Evolutionary conservation across 2,329 filamentous ascomycete species (phyloP).

Genomic region (Ophiostoma montium): DNA sequence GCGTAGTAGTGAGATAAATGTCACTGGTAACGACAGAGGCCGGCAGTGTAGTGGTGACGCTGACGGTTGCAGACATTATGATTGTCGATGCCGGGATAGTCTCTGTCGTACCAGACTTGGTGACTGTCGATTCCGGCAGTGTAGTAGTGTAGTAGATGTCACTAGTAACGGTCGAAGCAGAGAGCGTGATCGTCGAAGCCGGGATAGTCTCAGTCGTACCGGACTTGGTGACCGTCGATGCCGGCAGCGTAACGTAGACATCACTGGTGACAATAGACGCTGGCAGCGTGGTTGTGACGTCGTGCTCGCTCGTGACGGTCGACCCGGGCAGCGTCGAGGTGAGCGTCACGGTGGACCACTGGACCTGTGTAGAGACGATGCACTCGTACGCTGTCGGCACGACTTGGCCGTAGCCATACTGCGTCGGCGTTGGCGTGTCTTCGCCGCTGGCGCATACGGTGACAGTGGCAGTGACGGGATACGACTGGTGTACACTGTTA

Average conservation of each 20-base stretch:
- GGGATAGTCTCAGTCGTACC: no score
- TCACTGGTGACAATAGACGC: constrained; percentile 6
- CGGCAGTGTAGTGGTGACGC: constrained; percentile 5
- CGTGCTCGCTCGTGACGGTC: constrained; percentile 5
- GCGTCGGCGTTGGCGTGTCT: no score
- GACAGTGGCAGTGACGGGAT: constrained; percentile 1
- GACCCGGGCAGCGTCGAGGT: constrained; percentile 8
- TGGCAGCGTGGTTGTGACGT: constrained; percentile 7
- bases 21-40: no score
- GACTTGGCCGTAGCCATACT: no score
- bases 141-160: neutral
- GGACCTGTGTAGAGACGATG: neutral
- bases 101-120: neutral
- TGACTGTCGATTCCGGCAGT: constrained; percentile 7
- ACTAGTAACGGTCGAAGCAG: neutral
- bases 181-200: constrained; percentile 3
- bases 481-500: constrained; percentile 3
- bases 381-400: neutral
- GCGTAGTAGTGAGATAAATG: no score
- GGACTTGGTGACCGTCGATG: constrained; percentile 3
- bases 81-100: constrained; percentile 8
- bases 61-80: neutral
- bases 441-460: neutral
- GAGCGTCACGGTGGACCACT: constrained; percentile 4
- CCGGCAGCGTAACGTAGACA: constrained; percentile 4